Conservation (phyloP, 345 rosid species). For the Eucalyptus lansdowneana region DNA sequence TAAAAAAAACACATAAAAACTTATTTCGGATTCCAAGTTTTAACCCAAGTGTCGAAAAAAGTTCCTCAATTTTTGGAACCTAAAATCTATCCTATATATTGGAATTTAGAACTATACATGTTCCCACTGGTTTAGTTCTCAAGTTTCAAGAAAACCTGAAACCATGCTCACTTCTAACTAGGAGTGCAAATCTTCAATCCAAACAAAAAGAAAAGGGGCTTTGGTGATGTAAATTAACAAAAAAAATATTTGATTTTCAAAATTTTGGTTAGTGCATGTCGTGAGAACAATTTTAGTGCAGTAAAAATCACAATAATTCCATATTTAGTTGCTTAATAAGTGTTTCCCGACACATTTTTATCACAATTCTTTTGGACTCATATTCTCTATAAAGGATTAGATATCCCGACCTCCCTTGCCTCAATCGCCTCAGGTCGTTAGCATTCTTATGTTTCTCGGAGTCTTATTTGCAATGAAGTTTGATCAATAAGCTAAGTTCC, state of each 20-base stretch:
- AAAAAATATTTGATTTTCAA: rapidly evolving
- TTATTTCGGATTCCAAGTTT: rapidly evolving
- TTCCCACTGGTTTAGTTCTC: too few relatives aligned
- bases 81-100: rapidly evolving
- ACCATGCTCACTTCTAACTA: too few relatives aligned
- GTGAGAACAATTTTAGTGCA: rapidly evolving
- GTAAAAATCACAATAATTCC: not conserved
- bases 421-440: too few relatives aligned
- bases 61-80: rapidly evolving
- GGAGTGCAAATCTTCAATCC: too few relatives aligned
- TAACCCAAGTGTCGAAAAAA: rapidly evolving
- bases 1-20: too few relatives aligned
- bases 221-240: not conserved
- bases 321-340: not conserved
- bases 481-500: not conserved
- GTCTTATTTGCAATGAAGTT: not conserved
- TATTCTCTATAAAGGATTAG: not conserved
- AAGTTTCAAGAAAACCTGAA: too few relatives aligned
- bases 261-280: not conserved
- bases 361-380: not conserved
- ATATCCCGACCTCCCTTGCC: too few relatives aligned
- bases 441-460: too few relatives aligned
- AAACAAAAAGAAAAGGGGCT: too few relatives aligned
- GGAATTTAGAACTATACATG: rapidly evolving
- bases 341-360: not conserved